Evolutionary conservation across 2,329 filamentous ascomycete species (phyloP).

Genomic region (Colletotrichum costaricense): DNA sequence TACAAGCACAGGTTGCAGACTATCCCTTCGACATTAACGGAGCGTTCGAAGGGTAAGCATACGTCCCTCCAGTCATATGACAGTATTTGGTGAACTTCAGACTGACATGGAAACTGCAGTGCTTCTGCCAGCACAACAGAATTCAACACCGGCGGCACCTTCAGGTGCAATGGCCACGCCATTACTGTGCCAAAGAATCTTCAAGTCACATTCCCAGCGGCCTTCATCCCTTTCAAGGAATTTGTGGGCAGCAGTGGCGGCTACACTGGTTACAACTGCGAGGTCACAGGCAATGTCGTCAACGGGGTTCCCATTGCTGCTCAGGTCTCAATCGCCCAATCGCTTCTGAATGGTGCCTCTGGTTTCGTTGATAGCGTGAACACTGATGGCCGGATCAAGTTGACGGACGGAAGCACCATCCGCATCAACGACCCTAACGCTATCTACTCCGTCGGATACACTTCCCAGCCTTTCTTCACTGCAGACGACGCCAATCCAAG

Average conservation of each 20-base stretch:
- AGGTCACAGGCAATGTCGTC: conserved; percentile 52
- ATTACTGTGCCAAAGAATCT: conserved; percentile 38
- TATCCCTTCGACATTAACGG: conserved; percentile 30
- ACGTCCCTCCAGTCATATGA: no score
- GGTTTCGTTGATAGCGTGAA: conserved; percentile 50
- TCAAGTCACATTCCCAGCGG: conserved; percentile 36
- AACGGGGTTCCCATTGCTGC: conserved; percentile 49
- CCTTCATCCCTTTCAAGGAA: conserved; percentile 37
- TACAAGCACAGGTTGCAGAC: conserved; percentile 22
- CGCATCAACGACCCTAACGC: conserved; percentile 57
- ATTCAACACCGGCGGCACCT: conserved; percentile 36
- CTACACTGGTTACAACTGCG: conserved; percentile 31
- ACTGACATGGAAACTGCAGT: conserved; percentile 16
- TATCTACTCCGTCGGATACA: conserved; percentile 52
- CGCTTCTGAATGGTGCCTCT: conserved; percentile 47
- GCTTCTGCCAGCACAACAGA: conserved; percentile 1
- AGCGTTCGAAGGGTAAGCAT: conserved; percentile 28
- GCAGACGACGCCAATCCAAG: conserved; percentile 60
- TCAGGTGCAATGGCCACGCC: conserved; percentile 34
- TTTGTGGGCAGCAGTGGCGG: conserved; percentile 27
- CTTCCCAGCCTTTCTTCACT: conserved; percentile 52
- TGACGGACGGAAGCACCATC: conserved; percentile 49
- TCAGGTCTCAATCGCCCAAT: conserved; percentile 49
- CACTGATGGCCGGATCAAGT: conserved; percentile 47
- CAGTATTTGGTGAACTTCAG: neutral